A percentile compares a stretch with the other conserved stretches of the same genome.
phyloP scores from a whole-genome alignment of 2,329 filamentous ascomycete species.

The Arthrobotrys musiformis region DNA sequence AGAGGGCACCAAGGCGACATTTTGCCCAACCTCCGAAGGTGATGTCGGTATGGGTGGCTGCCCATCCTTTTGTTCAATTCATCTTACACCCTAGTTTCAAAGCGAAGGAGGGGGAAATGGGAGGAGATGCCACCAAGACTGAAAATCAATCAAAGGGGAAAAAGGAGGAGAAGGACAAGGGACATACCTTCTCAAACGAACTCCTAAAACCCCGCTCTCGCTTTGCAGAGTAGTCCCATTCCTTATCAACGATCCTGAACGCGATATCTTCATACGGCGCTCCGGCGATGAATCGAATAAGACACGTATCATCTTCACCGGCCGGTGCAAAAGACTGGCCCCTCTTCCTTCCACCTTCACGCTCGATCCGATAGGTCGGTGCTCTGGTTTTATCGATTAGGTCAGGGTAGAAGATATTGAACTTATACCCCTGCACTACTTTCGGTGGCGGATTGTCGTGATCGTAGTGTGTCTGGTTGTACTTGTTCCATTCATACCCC shows the following conservation, averaged over 20 bases:
- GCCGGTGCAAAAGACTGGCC: constrained; percentile 93
- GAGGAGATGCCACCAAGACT: too few relatives aligned
- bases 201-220: constrained; percentile 93
- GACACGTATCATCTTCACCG: constrained; percentile 94
- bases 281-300: constrained; percentile 94
- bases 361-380: constrained; percentile 93
- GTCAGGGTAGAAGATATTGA: constrained; percentile 99
- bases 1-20: too few relatives aligned
- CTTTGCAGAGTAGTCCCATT: constrained; percentile 99
- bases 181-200: constrained; percentile 91
- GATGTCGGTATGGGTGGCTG: too few relatives aligned
- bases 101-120: too few relatives aligned
- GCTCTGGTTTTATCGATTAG: constrained; percentile 94
- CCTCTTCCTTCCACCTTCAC: constrained; percentile 86
- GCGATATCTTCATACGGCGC: constrained; percentile 97
- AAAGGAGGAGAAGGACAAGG: not conserved
- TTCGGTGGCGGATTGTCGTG: constrained; percentile 97
- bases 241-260: constrained; percentile 95
- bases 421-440: constrained; percentile 98
- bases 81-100: too few relatives aligned
- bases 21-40: too few relatives aligned
- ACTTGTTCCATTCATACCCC: constrained; percentile 99
- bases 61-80: too few relatives aligned
- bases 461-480: constrained; percentile 99
- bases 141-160: not conserved